Evolutionary conservation across 1,139 yeast genomes (phyloP).

Genomic region (Yamadazyma atmosphaerica): DNA sequence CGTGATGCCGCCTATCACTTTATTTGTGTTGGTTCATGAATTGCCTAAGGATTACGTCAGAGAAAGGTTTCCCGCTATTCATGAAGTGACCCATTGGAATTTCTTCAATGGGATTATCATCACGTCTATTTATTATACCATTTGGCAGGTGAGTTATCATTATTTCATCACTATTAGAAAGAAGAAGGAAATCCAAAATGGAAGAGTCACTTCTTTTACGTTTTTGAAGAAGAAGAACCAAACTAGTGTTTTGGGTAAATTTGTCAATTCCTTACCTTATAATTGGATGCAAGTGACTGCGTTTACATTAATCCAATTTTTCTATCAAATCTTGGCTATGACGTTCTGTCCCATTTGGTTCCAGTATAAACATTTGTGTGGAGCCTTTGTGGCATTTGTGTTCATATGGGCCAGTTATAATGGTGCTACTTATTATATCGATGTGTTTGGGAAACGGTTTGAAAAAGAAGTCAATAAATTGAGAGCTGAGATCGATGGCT

Average conservation of each 20-base stretch:
- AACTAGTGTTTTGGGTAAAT: conserved; percentile 64
- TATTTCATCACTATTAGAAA: conserved; percentile 84
- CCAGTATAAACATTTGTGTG: conserved; percentile 64
- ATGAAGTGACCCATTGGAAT: conserved; percentile 65
- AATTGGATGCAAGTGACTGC: conserved; percentile 81
- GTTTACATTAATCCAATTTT: conserved; percentile 82
- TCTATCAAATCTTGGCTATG: conserved; percentile 89
- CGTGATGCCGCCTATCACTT: conserved; percentile 83
- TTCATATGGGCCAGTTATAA: conserved; percentile 82
- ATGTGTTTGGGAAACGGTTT: conserved; percentile 83
- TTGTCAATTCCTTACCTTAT: conserved; percentile 81
- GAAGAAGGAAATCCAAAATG: conserved; percentile 79
- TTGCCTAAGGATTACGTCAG: conserved; percentile 56
- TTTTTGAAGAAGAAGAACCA: conserved; percentile 74
- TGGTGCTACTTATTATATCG: conserved; percentile 94
- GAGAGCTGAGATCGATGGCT: conserved; percentile 62
- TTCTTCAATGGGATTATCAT: conserved; percentile 69
- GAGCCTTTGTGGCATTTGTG: conserved; percentile 65
- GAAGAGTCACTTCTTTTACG: conserved; percentile 86
- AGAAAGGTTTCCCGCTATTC: conserved; percentile 78
- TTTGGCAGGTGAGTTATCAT: conserved; percentile 93
- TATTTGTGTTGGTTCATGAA: conserved; percentile 86
- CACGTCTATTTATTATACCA: conserved; percentile 80
- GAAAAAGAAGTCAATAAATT: conserved; percentile 78
- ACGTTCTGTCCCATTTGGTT: conserved; percentile 86